Evolutionary conservation across 2,329 filamentous ascomycete genomes (phyloP).

Genomic region (Celoporthe dispersa): DNA sequence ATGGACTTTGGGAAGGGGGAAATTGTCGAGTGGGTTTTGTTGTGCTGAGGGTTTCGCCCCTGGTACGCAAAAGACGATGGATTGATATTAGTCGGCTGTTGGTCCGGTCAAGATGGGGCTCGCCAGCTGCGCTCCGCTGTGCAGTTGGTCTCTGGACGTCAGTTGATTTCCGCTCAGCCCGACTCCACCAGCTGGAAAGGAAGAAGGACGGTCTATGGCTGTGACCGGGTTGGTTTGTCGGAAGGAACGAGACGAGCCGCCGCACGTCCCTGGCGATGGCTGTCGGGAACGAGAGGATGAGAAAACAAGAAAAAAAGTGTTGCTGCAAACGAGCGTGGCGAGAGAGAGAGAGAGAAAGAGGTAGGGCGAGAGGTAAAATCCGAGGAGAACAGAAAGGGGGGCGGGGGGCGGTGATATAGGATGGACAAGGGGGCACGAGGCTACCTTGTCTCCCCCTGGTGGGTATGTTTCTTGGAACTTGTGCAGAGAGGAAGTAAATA

Average conservation of each 20-base stretch:
- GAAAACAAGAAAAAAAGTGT: background rate
- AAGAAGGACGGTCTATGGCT: background rate
- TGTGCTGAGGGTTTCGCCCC: background rate
- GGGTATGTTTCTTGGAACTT: background rate
- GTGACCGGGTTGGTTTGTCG: background rate
- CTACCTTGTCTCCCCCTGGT: background rate
- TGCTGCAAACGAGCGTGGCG: background rate
- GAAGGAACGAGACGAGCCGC: slow-evolving; percentile 1
- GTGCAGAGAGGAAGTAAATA: background rate
- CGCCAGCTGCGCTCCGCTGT: background rate
- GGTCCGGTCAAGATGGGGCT: background rate
- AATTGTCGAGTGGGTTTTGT: background rate
- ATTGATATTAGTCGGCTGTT: background rate
- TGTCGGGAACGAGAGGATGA: background rate
- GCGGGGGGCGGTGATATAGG: background rate
- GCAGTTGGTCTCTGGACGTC: background rate
- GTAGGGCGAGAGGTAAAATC: slow-evolving; percentile 9
- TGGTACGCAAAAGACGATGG: background rate
- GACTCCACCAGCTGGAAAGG: background rate
- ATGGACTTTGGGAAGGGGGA: background rate
- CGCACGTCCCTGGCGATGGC: background rate
- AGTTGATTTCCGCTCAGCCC: background rate
- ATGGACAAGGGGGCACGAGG: background rate
- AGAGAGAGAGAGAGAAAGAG: slow-evolving; percentile 14
- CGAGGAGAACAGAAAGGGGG: slow-evolving; percentile 9